Base-by-base conservation (phyloP, 495 filamentous ascomycete species). In the Trichoderma erinaceum region DNA sequence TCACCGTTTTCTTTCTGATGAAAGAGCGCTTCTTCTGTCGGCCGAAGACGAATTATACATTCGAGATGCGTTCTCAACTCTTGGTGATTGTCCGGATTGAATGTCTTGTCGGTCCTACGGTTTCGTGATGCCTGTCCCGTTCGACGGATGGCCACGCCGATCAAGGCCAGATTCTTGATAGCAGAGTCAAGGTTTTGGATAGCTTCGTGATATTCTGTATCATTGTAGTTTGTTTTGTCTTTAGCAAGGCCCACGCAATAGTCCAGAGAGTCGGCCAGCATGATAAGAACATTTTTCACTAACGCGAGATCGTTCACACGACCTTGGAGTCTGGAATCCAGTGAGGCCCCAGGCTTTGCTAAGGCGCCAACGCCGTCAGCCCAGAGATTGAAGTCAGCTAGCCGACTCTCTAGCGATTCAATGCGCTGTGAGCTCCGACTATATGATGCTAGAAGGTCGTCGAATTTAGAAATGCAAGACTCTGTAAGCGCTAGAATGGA, bases 331-430 rank as follows among this genome's bases (percentile, higher is more conserved):
- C 56, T 13, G 21, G 23, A 25, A 35, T 63, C 56, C 35, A 72
- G 69, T 0, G 71, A 73, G 3, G 69, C 58, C 13, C 63, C 50
- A 18, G 48, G 56, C n/a, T 16, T 12, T 11, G 41, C 41, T 0
- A 64, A 68, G 13, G 71, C 72, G 46, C 72, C 72, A 43, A 70
- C 68, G 16, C 71, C 63, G 6, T 23, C 13, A 46, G 58, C 71
- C 71, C 71, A 74, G 10, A 74, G 66, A 21, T 74, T 74, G n/a
- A 74, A 71, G 58, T 74, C 72, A 6, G 71, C 71, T 21, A 74
- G 41, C 0, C 72, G 58, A 38, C 71, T 74, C 48, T 74, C 72
- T 5, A 18, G 3, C 12, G 13, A 46, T 46, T 46, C 8, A 10
- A 38, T 38, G 35, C 35, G 35, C 35, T 38, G 35, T 38, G 8